phyloP scores from a whole-genome alignment of 2,329 filamentous ascomycete genomes.

The Apiospora arundinis region DNA sequence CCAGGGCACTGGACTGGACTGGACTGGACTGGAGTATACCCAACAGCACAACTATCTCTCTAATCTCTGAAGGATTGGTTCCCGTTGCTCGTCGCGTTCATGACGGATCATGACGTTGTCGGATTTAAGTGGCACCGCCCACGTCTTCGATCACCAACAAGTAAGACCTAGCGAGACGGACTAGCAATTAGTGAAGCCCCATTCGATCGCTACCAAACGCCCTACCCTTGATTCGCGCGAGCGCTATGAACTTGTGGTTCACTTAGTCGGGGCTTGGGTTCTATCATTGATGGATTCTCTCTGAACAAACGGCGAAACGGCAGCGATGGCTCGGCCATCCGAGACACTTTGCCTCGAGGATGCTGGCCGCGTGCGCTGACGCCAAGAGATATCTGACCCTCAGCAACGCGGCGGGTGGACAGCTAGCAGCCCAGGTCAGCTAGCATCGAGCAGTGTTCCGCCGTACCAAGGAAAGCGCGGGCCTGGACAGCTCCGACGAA shows the following conservation, averaged over 20 bases:
- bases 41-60: not conserved
- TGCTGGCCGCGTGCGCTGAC: slow-evolving; percentile 12
- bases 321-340: slow-evolving; percentile 2
- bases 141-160: slow-evolving; percentile 4
- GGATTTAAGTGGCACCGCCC: slow-evolving; percentile 14
- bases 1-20: not conserved
- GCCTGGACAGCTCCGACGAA: not conserved
- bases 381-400: slow-evolving; percentile 14
- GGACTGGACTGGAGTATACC: not conserved
- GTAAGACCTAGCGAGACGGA: slow-evolving; percentile 9
- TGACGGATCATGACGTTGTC: slow-evolving; percentile 14
- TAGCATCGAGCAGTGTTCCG: not conserved
- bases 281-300: not conserved
- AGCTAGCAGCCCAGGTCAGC: not conserved
- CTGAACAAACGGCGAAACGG: not conserved
- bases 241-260: not conserved
- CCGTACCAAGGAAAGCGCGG: not conserved
- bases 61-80: not conserved
- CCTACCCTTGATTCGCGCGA: not conserved
- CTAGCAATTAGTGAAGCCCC: slow-evolving; percentile 10
- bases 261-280: not conserved
- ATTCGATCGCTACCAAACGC: slow-evolving; percentile 15
- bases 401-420: slow-evolving; percentile 1
- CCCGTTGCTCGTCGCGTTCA: not conserved
- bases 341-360: slow-evolving; percentile 4